Base-by-base conservation (phyloP, 352 stramenopile genomes). In the Globisporangium parvum region DNA sequence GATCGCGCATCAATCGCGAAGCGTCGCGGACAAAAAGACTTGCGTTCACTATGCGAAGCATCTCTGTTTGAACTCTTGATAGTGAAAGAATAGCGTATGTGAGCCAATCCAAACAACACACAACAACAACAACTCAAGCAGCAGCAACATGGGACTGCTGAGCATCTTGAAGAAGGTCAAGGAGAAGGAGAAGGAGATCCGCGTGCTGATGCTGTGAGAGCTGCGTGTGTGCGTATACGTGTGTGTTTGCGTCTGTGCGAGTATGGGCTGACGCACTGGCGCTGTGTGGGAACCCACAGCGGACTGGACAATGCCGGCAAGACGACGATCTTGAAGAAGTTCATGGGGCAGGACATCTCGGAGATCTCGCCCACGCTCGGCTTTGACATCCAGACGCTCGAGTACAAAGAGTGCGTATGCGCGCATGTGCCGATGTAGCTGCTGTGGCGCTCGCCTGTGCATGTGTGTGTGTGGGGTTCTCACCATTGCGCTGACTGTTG, bases 301-400 rank as follows among this genome's bases (percentile, higher is more conserved):
- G 97, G 97, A 14, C 77, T 99, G n/a, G 97, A 99, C 72, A 99
- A 99, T 83, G 96, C 96, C 20, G 97, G 97, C 41, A 99, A 99
- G 79, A 99, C 97, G 21, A 99, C 96, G 14, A 98, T 99, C 60
- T 65, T 99, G 31, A 97, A 96, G 58, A 96, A 98, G 69, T 98
- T 99, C 56, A 98, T 98, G 75, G 96, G 94, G 24, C 87, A 99
- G 50, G 86, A 98, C 46, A 98, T 99, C 50, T 89, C 95, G 23
- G 88, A 95, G 45, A 99, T 99, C 66, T 96, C 90, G 45, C 97
- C 97, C 10, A 99, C 97, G 24, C 78, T 99, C 1, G 97, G 97
- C 23, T 99, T 99, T 75, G 96, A 99, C 62, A 99, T 99, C 71
- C 96, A 99, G 69, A 99, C 96, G 31, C 79, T 99, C 33, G 92